Base-by-base conservation (phyloP, 805 yeast species). In the Isabelozyma heimii region DNA sequence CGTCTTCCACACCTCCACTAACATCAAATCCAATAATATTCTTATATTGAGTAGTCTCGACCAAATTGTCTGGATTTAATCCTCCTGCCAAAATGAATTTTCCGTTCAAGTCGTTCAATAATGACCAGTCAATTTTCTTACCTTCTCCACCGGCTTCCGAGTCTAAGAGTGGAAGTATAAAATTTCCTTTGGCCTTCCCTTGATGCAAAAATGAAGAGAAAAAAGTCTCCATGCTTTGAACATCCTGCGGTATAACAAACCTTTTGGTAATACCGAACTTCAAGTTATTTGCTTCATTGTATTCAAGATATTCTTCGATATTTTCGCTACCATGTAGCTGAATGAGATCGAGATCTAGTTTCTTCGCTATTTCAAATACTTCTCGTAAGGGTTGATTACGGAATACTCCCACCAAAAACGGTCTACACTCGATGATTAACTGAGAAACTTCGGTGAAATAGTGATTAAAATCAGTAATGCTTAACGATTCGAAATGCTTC, bases 131-230 rank as follows among this genome's bases (percentile, higher is more conserved):
- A 14, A 91, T 78, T n/a, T 72, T 58, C 47, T 81, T 80, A 5
- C 99, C 99, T 55, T 90, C 94, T 1, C 99, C 99, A 9, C 99
- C 99, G 1, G 77, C 77, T 58, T 89, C 97, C 2, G 96, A 85
- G 61, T 94, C 99, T 15, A 92, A 72, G 43, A 94, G 72, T 1
- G 91, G 82, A 4, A 85, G 52, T 9, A 79, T 56, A 47, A 85
- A 84, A 13, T 73, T 68, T 14, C 37, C 37, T 4, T 42, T 15
- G 4, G n/a, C 9, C 4, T 66, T 48, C 13, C 38, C 41, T 20
- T 43, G 43, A n/a, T 43, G 40, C 12, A 59, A 57, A 16, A 54
- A 52, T 8, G 40, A 20, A 8, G 52, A 43, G 30, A 50, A 52
- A 49, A 54, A 47, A 47, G 47, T 9, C 17, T 42, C 20, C 52